Evolutionary conservation across 805 yeast species (phyloP).

Genomic region (Pichia manshurica): DNA sequence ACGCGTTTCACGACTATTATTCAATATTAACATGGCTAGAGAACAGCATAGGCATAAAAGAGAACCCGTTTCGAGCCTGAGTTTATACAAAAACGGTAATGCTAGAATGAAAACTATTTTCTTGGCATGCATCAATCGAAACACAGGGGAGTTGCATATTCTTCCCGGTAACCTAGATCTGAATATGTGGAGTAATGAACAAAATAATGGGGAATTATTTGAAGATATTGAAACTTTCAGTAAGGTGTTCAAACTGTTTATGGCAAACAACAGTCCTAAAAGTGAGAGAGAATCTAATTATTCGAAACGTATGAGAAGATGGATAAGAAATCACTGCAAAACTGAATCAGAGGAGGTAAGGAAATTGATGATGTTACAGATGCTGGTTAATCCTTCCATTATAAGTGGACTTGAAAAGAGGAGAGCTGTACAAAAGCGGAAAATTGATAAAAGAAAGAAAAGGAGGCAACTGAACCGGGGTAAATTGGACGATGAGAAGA

Average conservation of each 20-base stretch:
- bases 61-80: conserved; percentile 22
- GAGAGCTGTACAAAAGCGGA: neutral
- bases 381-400: conserved; percentile 26
- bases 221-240: conserved; percentile 25
- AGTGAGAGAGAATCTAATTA: neutral
- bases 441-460: neutral
- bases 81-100: conserved; percentile 23
- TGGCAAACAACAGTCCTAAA: neutral
- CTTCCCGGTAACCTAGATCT: conserved; percentile 31
- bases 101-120: conserved; percentile 21
- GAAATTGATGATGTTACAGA: conserved; percentile 23
- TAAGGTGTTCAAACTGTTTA: conserved; percentile 20
- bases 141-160: conserved; percentile 30
- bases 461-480: neutral
- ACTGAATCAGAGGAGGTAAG: conserved; percentile 16
- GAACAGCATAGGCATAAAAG: conserved; percentile 26
- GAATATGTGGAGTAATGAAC: conserved; percentile 32
- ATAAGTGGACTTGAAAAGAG: conserved; percentile 1
- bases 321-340: conserved; percentile 13
- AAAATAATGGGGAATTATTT: conserved; percentile 30
- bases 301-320: conserved; percentile 4
- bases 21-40: conserved; percentile 21
- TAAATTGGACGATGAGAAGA: neutral
- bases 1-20: conserved; percentile 26
- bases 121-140: conserved; percentile 27